Base-by-base conservation (phyloP, 169 alveolate species). In the Plasmodium falciparum region DNA sequence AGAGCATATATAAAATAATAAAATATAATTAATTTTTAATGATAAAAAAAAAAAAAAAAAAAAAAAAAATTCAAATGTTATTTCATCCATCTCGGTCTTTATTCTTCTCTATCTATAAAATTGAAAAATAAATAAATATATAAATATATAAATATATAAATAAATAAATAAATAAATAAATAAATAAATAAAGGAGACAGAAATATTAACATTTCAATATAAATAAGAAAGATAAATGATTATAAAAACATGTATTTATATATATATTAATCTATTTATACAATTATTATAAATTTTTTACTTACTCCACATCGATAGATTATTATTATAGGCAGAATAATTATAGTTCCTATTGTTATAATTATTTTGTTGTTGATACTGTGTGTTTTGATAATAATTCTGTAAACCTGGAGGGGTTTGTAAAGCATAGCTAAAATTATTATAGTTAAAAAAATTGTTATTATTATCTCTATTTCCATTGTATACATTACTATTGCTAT, bases 231-330 rank as follows among this genome's bases (percentile, higher is more conserved):
- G 2, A 33, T 33, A 33, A 33, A 33, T 33, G 45, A 33, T 33
- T 33, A 33, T 4, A 33, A 26, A 0, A 1, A 33, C 6, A 33
- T 33, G 6, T 33, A 33, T 33, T 29, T 29, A 29, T 29, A 29
- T 4, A 29, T 29, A 29, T 29, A 54, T 54, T 1, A 13, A 15
- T 15, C 0, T 61, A 22, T 11, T 17, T 22, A 62, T 62, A 62
- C 2, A 22, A 26, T 62, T 9, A 15, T 61, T 20, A 61, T 61
- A 61, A 3, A 20, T 20, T 49, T 56, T 70, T 43, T 56, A 70
- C 91, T 83, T 83, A 83, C 91, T 83, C 91, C 91, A 83, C 85
- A 83, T 83, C 29, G 91, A 83, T 33, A 83, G 33, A 45, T 83
- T 83, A 26, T 83, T 83, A 56, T 71, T 83, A 50, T 83, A 83